Evolutionary conservation across 768 basidiomycete genomes (phyloP).

Genomic region (Harrya chromipes): DNA sequence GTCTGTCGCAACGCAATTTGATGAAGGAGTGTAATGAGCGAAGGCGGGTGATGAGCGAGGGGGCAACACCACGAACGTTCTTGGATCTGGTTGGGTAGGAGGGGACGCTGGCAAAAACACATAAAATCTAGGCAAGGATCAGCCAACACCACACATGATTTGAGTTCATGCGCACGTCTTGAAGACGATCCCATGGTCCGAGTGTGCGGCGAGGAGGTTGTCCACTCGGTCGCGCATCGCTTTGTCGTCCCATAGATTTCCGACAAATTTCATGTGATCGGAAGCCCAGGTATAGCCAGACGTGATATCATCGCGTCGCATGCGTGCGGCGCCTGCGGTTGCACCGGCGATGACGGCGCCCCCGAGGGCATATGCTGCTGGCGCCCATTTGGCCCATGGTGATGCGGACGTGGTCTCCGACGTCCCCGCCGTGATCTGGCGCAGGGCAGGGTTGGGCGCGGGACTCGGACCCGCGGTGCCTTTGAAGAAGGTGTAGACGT

Average conservation of each 20-base stretch:
- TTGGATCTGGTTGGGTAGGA: slow-evolving; percentile 48
- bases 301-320: slow-evolving; percentile 71
- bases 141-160: neutral
- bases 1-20: slow-evolving; percentile 65
- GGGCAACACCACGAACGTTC: slow-evolving; percentile 83
- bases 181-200: slow-evolving; percentile 64
- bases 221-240: slow-evolving; percentile 60
- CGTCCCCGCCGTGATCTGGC: slow-evolving; percentile 32
- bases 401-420: slow-evolving; percentile 22
- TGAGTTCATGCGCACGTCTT: slow-evolving; percentile 52
- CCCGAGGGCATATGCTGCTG: slow-evolving; percentile 67
- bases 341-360: slow-evolving; percentile 77
- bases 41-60: slow-evolving; percentile 42
- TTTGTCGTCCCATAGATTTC: slow-evolving; percentile 79
- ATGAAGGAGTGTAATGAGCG: slow-evolving; percentile 57
- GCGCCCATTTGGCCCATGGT: slow-evolving; percentile 63
- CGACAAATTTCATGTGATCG: slow-evolving; percentile 89
- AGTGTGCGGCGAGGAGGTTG: slow-evolving; percentile 56
- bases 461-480: slow-evolving; percentile 39
- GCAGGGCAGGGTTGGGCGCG: slow-evolving; percentile 26
- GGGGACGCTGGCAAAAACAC: slow-evolving; percentile 68
- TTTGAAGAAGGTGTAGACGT: slow-evolving; percentile 54
- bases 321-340: slow-evolving; percentile 81
- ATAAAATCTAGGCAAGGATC: slow-evolving; percentile 60
- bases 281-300: slow-evolving; percentile 70